Evolutionary conservation across 352 stramenopile species (phyloP), one percentile per base, ranked within the genome.

Genomic region (Elongisporangium undulatum): DNA sequence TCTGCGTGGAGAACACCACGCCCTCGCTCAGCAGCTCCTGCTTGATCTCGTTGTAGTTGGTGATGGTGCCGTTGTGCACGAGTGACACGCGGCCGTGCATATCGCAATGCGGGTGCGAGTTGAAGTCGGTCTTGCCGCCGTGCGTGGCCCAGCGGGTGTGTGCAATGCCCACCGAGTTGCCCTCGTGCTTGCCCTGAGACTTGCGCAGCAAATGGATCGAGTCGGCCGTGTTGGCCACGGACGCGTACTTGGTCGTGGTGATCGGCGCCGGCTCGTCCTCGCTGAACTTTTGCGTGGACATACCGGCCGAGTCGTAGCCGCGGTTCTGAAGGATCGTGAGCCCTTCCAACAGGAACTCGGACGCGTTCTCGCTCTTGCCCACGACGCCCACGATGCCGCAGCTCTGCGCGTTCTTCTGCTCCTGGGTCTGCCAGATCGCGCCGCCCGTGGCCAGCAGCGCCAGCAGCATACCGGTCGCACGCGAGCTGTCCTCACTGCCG

Each of bases 131-230:
- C 72, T 99, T 99, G 53, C 85, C 74, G 50, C 97, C 97, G 72
- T 99, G 97, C 9, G 97, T 99, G 13, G 97, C 97, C 97, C 97
- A 99, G 12, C 97, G 96, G n/a, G 97, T 99, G 79, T 99, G 97
- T 26, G 96, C 97, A 66, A 99, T 99, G 50, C 97, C 97, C 16
- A 98, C 75, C 9, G 79, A 84, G 79, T 99, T 97, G 57, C 90
- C 80, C 4, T 69, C 64, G 66, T 97, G 87, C 39, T 81, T 65
- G 22, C 68, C 65, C 54, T 81, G 79, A 48, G 96, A 91, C 49
- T 92, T 71, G 17, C 86, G 70, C 26, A 98, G 77, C 48, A 98
- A 64, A 60, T 96, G 80, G 66, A 98, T 97, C 20, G 87, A 97
- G 78, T 98, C 91, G 24, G 92, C 95, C 45, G 95, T 97, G 55